Evolutionary conservation across 2,329 filamentous ascomycete genomes (phyloP), one percentile per base, ranked within the genome.

Genomic region (Diaporthe caulivora): DNA sequence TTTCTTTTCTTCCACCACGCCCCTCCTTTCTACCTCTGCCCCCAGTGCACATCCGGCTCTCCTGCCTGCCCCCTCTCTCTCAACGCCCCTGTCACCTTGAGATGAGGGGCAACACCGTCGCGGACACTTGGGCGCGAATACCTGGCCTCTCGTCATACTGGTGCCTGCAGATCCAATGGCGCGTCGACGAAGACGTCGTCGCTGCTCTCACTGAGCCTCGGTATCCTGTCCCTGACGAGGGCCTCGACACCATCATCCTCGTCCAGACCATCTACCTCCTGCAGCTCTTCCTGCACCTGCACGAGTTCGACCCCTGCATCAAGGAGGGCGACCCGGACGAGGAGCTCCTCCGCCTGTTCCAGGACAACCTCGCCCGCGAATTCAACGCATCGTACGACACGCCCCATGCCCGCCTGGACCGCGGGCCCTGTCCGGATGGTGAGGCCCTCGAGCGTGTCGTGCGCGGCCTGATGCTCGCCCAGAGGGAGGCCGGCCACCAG

Each of bases 141-240:
- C 71, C 73, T n/a, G 73, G 73, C 51, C 71, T 75, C 34, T 73
- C 67, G 42, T 69, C 72, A 42, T 72, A 70, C 73, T 75, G 73
- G 73, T 75, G 73, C 29, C 68, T 73, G 57, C 73, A 75, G 71
- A 70, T 75, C 21, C 73, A 75, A 40, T 75, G 73, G 73, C 73
- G 73, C 53, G 70, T 75, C 44, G 73, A 75, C 67, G 73, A 75
- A 54, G 73, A 75, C 51, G 58, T 75, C 71, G 69, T 75, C 67
- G 73, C 71, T 29, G 71, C 73, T 2, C 65, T 75, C 42, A 73
- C 71, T 21, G 73, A 75, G 60, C 73, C 73, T 21, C 73, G 71
- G 51, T 75, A 71, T 37, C 73, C 73, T 5, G 72, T 69, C 7
- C 65, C 73, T 21, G 73, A 75, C 31, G 65, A 75, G 17, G 65